Conservation (phyloP, 495 filamentous ascomycete genomes). For the Clavariopsis aquatica region DNA sequence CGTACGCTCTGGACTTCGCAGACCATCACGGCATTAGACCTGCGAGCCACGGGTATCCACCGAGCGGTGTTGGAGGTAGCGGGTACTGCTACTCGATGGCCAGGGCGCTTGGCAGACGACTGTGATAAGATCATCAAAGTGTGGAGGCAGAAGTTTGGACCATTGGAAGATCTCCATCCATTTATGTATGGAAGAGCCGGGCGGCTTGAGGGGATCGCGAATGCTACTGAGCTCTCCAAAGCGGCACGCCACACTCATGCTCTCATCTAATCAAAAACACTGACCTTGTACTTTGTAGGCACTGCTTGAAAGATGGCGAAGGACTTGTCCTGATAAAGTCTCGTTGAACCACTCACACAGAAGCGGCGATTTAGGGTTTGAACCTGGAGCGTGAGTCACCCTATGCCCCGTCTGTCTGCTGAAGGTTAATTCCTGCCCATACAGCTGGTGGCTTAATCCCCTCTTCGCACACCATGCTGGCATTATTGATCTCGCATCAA, state of each 20-base stretch:
- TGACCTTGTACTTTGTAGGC: slow-evolving; percentile 18
- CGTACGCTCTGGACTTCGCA: slow-evolving; percentile 25
- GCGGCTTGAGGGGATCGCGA: slow-evolving; percentile 40
- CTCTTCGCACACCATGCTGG: slow-evolving; percentile 45
- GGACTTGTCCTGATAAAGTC: slow-evolving; percentile 21
- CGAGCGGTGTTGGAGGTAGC: slow-evolving; percentile 40
- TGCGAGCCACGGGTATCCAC: slow-evolving; percentile 45
- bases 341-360: slow-evolving; percentile 8
- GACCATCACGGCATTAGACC: slow-evolving; percentile 31
- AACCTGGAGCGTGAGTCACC: slow-evolving; percentile 44
- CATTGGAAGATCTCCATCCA: slow-evolving; percentile 34
- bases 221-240: slow-evolving; percentile 35
- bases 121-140: slow-evolving; percentile 40
- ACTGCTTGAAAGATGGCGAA: slow-evolving; percentile 31
- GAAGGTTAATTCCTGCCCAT: background rate
- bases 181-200: slow-evolving; percentile 43
- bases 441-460: slow-evolving; percentile 47
- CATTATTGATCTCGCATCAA: slow-evolving; percentile 42
- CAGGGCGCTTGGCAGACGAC: slow-evolving; percentile 40
- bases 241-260: slow-evolving; percentile 19
- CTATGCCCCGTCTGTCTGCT: background rate
- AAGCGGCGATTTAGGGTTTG: slow-evolving; percentile 42
- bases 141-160: slow-evolving; percentile 41
- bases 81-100: slow-evolving; percentile 46
- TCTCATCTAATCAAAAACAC: background rate